Percentiles rank a stretch among this genome's conserved stretches.
Evolutionary conservation across 441 rosid species (phyloP).

Genomic region (Pelargonium myrrhifolium): DNA sequence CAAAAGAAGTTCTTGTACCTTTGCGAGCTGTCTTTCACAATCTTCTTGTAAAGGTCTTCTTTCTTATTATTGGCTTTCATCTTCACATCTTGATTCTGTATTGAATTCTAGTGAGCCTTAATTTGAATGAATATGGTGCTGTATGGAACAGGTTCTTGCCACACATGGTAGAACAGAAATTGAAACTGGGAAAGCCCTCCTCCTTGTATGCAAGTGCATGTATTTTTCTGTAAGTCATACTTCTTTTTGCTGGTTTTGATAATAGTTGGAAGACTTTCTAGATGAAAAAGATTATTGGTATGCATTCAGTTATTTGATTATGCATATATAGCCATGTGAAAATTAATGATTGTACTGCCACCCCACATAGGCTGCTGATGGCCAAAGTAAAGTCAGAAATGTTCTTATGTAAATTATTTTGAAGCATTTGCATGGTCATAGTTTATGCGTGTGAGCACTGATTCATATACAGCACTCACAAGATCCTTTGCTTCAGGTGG

Average conservation of each 20-base stretch:
- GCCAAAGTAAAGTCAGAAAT: neutral
- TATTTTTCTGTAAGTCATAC: conserved; percentile 60
- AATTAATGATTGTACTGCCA: neutral
- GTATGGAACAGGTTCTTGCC: conserved; percentile 46
- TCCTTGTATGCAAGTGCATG: conserved; percentile 62
- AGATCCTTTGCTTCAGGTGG: neutral
- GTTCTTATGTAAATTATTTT: neutral
- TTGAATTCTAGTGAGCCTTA: conserved; percentile 18
- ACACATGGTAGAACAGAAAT: conserved; percentile 25
- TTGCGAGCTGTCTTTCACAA: conserved; percentile 44
- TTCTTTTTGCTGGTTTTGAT: conserved; percentile 15
- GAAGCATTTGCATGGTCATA: neutral
- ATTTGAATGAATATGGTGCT: conserved; percentile 19
- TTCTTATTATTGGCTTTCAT: conserved; percentile 16
- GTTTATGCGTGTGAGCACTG: neutral
- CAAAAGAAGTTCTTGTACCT: conserved; percentile 61
- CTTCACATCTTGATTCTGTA: neutral
- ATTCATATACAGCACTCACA: neutral
- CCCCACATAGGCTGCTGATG: neutral
- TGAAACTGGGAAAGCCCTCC: conserved; percentile 56
- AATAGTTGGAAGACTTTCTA: neutral
- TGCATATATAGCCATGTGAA: neutral
- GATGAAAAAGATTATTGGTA: neutral
- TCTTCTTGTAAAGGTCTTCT: conserved; percentile 55
- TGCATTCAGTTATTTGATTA: neutral